Evolutionary conservation across 2,329 filamentous ascomycete species (phyloP).

Genomic region (Paramyrothecium roridum): DNA sequence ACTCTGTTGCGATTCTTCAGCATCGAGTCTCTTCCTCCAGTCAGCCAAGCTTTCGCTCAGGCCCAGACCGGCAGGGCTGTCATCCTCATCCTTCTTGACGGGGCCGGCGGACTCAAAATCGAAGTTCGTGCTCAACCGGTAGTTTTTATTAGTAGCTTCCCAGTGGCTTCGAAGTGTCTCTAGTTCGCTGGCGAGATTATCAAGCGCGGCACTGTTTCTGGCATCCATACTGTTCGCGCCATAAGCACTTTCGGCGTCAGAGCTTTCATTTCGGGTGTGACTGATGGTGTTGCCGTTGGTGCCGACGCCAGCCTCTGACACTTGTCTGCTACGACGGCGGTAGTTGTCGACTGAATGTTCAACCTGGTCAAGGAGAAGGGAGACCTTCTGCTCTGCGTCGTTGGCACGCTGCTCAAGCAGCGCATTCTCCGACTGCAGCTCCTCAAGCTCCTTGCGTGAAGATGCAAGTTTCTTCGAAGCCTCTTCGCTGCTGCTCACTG

Average conservation of each 20-base stretch:
- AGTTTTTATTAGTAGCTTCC: conserved; percentile 95
- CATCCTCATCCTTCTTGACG: conserved; percentile 38
- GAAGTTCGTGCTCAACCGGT: conserved; percentile 84
- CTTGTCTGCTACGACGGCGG: conserved; percentile 69
- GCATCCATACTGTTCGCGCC: conserved; percentile 47
- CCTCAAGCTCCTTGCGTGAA: conserved; percentile 68
- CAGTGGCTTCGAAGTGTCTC: conserved; percentile 88
- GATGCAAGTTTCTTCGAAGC: conserved; percentile 54
- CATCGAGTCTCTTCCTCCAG: conserved; percentile 76
- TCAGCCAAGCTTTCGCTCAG: conserved; percentile 72
- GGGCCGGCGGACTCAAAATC: conserved; percentile 65
- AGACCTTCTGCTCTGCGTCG: conserved; percentile 91
- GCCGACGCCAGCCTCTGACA: conserved; percentile 35
- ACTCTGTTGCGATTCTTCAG: conserved; percentile 31
- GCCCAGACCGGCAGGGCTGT: conserved; percentile 35
- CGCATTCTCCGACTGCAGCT: conserved; percentile 78
- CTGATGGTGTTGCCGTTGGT: conserved; percentile 34
- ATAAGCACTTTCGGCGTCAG: conserved; percentile 61
- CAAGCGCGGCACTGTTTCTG: conserved; percentile 68
- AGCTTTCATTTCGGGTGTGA: conserved; percentile 52
- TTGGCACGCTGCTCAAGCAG: conserved; percentile 78
- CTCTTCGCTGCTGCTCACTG: conserved; percentile 54
- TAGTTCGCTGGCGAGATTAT: conserved; percentile 87
- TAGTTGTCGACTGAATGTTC: conserved; percentile 93
- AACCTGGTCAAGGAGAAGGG: conserved; percentile 88